Base-by-base conservation (phyloP, 441 rosid genomes). In the Iberis amara region DNA sequence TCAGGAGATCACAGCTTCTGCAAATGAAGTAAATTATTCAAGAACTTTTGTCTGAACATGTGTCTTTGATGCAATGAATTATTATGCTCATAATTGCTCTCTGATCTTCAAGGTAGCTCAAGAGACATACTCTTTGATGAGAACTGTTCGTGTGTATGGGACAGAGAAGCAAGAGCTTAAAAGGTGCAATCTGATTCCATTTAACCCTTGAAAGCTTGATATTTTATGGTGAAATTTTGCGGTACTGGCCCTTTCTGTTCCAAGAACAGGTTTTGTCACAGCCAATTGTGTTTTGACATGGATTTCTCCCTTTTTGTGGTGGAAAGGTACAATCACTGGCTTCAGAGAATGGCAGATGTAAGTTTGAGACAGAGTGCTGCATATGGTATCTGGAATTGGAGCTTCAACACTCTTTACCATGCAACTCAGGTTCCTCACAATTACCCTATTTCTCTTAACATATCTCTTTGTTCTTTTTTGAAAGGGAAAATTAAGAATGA, bases 311-410 rank as follows among this genome's bases (percentile, higher is more conserved):
- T 50, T 53, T 58, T 26, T 71, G 11, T 69, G 42, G 40, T 77
- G 53, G 26, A 68, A 49, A 91, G 98, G 85, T 91, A 83, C 74
- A 75, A 76, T 37, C 70, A 66, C 24, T 91, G 90, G 94, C 82
- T 87, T 41, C 82, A 74, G 50, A 91, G 80, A 68, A 59, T 87
- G 72, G 95, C 95, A 48, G 81, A 72, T 73, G 73, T 87, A 68
- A 87, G 87, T 73, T 69, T 91, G 71, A 78, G 86, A 59, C 96
- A 91, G 75, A 91, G 98, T 79, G 94, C 89, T 73, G 98, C 98
- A 33, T 83, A 79, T 79, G 98, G 98, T 49, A 73, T 85, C 58
- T 91, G 98, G 96, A 91, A 79, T 59, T 74, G 78, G 71, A 77
- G 79, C 77, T 91, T 83, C 84, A 85, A 85, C 68, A 76, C 83